Evolutionary conservation across 1,284 basidiomycete species (phyloP).

Genomic region (Ganoderma lingzhi): DNA sequence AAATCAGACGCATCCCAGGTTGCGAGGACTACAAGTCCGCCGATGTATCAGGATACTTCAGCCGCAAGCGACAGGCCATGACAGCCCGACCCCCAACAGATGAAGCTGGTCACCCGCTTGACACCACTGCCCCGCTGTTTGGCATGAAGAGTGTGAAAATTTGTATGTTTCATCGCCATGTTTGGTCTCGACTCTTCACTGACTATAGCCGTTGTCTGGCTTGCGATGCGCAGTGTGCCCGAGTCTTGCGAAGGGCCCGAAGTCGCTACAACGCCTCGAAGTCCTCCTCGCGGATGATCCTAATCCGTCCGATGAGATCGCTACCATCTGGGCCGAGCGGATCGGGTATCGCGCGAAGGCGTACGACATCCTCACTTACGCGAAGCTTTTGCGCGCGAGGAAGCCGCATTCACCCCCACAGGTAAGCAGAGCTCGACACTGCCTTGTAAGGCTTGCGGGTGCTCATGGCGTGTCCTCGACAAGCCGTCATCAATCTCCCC

Average conservation of each 20-base stretch:
- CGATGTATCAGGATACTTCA: conserved; percentile 16
- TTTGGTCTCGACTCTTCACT: neutral
- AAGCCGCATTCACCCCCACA: neutral
- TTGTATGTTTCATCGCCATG: conserved; percentile 8
- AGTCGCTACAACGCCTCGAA: conserved; percentile 10
- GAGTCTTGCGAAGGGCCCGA: conserved; percentile 14
- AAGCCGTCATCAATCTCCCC: neutral
- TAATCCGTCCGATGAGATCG: conserved; percentile 11
- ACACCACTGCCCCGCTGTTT: too few species aligned
- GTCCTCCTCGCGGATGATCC: conserved; percentile 18
- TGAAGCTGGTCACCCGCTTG: neutral
- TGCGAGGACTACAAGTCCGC: conserved; percentile 19
- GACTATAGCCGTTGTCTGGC: neutral
- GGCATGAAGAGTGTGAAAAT: conserved; percentile 11
- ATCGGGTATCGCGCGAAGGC: conserved; percentile 13
- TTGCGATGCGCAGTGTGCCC: conserved; percentile 26
- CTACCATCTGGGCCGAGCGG: conserved; percentile 19
- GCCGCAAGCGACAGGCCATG: conserved; percentile 9
- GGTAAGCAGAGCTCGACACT: neutral
- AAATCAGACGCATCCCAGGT: conserved; percentile 9
- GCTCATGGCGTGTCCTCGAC: neutral
- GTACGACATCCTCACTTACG: conserved; percentile 24
- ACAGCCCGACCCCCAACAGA: neutral
- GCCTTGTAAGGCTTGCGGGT: neutral
- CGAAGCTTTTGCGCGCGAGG: conserved; percentile 8